These are phyloP conservation scores for Calonectria montana DNA, from an alignment of 2,329 filamentous ascomycete species.

Conservation along the genomic window DNA sequence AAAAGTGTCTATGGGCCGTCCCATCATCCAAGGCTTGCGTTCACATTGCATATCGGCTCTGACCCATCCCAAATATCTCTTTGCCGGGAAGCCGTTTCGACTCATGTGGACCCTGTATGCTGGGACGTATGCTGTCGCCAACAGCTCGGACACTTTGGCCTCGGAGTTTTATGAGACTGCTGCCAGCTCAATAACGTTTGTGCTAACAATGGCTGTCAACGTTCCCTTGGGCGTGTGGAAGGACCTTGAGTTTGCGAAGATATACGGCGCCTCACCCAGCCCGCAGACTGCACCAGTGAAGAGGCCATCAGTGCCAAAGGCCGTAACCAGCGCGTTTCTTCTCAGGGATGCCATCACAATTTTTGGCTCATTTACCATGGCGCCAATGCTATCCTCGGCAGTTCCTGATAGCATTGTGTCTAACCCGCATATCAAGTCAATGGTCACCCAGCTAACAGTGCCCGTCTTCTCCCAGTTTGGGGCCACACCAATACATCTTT, in stretches of 20 bases:
- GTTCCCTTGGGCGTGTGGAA: slow-evolving; percentile 47
- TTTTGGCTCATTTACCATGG: slow-evolving; percentile 47
- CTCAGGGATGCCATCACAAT: slow-evolving; percentile 46
- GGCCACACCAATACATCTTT: slow-evolving; percentile 45
- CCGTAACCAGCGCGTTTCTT: slow-evolving; percentile 42
- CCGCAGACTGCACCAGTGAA: slow-evolving; percentile 18
- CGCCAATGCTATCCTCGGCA: slow-evolving; percentile 37
- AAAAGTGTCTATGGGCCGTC: slow-evolving; percentile 36
- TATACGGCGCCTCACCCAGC: slow-evolving; percentile 38
- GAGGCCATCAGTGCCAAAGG: slow-evolving; percentile 29
- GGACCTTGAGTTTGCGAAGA: slow-evolving; percentile 45
- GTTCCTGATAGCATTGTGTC: slow-evolving; percentile 42
- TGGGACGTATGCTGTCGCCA: slow-evolving; percentile 44
- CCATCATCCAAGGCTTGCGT: slow-evolving; percentile 29
- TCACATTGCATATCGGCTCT: slow-evolving; percentile 26
- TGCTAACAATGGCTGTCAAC: slow-evolving; percentile 45
- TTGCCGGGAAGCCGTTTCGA: slow-evolving; percentile 39
- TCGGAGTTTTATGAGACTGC: slow-evolving; percentile 39
- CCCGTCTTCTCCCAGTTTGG: slow-evolving; percentile 45
- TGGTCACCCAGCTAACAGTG: slow-evolving; percentile 44
- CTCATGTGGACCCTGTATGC: slow-evolving; percentile 46
- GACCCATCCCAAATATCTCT: slow-evolving; percentile 37
- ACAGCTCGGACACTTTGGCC: slow-evolving; percentile 41
- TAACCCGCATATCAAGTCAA: slow-evolving; percentile 40
- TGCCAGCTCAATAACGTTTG: slow-evolving; percentile 40